phyloP scores from a whole-genome alignment of 2,329 filamentous ascomycete species.

The Chaetomium olivaceum region DNA sequence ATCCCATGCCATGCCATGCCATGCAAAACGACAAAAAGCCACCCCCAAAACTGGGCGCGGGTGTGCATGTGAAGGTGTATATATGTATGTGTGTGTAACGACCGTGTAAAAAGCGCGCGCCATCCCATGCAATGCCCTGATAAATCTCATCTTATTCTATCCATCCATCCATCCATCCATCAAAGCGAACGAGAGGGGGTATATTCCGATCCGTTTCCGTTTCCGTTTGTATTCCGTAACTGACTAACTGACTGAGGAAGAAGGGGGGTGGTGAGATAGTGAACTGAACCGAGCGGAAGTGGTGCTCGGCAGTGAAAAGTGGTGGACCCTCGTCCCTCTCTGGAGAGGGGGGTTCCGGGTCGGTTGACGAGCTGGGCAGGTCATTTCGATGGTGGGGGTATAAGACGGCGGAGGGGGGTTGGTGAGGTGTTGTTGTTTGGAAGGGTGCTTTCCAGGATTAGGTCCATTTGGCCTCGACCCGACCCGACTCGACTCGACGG shows the following conservation, averaged over 20 bases:
- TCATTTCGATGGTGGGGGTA: too few relatives aligned
- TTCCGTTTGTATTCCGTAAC: not conserved
- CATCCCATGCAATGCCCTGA: not conserved
- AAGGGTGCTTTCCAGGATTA: too few relatives aligned
- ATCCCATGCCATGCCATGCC: slow-evolving; percentile 4
- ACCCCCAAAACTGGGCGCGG: not conserved
- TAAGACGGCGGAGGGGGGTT: too few relatives aligned
- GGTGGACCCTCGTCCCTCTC: too few relatives aligned
- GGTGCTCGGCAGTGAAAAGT: not conserved
- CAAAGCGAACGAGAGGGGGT: not conserved
- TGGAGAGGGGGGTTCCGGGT: too few relatives aligned
- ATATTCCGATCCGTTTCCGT: not conserved
- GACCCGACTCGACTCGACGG: too few relatives aligned
- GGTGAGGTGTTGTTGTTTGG: too few relatives aligned
- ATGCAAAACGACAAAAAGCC: not conserved
- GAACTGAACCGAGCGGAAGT: not conserved
- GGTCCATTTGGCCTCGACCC: too few relatives aligned
- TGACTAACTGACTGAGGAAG: too few relatives aligned
- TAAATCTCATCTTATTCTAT: not conserved
- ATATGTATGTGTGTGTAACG: not conserved
- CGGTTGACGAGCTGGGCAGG: too few relatives aligned
- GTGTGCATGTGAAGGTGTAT: not conserved
- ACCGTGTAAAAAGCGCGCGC: not conserved
- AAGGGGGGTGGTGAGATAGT: too few relatives aligned
- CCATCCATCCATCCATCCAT: too few relatives aligned